Evolutionary conservation across 441 rosid species (phyloP).

Genomic region (Mallotus repandus): DNA sequence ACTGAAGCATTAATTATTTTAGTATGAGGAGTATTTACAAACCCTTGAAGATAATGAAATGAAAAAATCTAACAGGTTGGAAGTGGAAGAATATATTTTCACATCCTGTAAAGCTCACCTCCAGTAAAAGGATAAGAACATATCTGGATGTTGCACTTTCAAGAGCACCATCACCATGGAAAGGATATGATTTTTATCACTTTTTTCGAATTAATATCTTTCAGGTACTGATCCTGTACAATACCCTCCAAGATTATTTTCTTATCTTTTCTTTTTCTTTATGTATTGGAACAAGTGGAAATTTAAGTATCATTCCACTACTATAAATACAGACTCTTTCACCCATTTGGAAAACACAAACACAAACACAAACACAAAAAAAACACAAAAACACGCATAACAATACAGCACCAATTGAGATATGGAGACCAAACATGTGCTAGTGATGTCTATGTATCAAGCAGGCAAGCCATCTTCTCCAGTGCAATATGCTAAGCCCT

Average conservation of each 20-base stretch:
- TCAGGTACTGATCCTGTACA: not conserved
- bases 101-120: conserved; percentile 1
- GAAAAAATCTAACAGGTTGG: not conserved
- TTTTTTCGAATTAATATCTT: conserved; percentile 7
- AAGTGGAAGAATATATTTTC: conserved; percentile 13
- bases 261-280: not conserved
- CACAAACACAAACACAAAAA: not conserved
- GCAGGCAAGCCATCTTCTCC: conserved; percentile 17
- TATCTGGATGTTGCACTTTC: not conserved
- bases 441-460: conserved; percentile 16
- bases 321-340: not conserved
- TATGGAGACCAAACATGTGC: conserved; percentile 22
- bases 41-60: no score
- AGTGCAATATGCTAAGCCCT: conserved; percentile 12
- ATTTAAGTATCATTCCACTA: not conserved
- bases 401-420: no score
- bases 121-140: not conserved
- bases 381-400: not conserved
- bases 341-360: not conserved
- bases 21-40: no score
- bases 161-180: no score
- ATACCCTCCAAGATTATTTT: not conserved
- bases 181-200: not conserved
- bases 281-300: not conserved
- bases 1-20: no score